phyloP scores from a whole-genome alignment of 106 monocot genomes.

The Gastrodia elata region DNA sequence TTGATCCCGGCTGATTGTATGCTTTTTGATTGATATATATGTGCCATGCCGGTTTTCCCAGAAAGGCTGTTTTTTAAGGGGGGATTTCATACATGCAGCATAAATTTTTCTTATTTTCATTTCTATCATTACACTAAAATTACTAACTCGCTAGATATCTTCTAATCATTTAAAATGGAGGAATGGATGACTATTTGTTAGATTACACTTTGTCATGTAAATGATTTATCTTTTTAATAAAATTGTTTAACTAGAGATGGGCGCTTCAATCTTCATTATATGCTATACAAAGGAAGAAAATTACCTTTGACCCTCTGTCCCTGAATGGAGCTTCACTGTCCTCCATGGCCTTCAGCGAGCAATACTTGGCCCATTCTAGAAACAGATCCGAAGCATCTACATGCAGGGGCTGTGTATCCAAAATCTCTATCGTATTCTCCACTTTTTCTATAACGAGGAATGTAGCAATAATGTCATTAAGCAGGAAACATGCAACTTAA shows the following conservation, averaged over 20 bases:
- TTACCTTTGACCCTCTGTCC: neutral
- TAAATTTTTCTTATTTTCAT: too few relatives aligned
- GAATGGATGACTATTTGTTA: too few relatives aligned
- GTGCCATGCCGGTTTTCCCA: too few relatives aligned
- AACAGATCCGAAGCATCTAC: slow-evolving; percentile 6
- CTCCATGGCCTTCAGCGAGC: slow-evolving; percentile 4
- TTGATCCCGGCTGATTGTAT: too few relatives aligned
- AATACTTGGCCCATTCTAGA: slow-evolving; percentile 11
- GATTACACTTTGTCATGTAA: too few relatives aligned
- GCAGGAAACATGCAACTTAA: neutral
- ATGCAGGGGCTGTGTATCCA: slow-evolving; percentile 3
- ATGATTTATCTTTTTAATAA: neutral
- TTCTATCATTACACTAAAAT: too few relatives aligned
- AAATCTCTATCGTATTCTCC: neutral
- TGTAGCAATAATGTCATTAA: neutral
- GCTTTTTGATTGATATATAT: too few relatives aligned
- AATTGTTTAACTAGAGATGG: neutral
- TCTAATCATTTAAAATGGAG: neutral
- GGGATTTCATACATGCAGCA: too few relatives aligned
- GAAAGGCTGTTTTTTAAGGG: too few relatives aligned
- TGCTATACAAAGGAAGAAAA: neutral
- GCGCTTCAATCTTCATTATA: too few relatives aligned
- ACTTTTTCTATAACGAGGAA: neutral
- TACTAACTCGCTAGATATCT: too few relatives aligned
- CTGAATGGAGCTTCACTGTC: neutral